A percentile compares a stretch with the other conserved stretches of the same genome.
These are phyloP conservation scores for Annona cherimola DNA, from an alignment of 164 flowering plant genomes.

Conservation along the genomic window DNA sequence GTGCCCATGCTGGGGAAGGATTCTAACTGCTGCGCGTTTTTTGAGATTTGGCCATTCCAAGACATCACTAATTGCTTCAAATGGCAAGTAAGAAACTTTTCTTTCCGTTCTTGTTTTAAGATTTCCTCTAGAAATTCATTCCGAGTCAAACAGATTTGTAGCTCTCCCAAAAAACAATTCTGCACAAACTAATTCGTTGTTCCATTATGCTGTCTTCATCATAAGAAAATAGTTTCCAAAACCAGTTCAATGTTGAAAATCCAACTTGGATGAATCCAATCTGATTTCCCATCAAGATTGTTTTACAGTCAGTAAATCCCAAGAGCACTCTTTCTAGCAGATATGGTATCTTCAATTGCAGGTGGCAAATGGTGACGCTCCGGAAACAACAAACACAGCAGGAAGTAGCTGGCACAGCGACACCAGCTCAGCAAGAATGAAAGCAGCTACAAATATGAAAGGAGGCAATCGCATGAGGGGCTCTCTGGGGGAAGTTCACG, in stretches of 20 bases:
- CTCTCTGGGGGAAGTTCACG: too few species aligned
- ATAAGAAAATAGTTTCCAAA: too few species aligned
- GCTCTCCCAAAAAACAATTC: too few species aligned
- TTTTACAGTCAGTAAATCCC: background rate
- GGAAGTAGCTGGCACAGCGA: background rate
- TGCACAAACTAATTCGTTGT: too few species aligned
- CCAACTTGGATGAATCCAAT: too few species aligned
- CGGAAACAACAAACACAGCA: background rate
- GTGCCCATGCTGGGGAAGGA: background rate
- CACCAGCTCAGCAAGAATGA: background rate
- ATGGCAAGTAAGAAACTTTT: background rate
- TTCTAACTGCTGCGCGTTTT: background rate
- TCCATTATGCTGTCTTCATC: too few species aligned
- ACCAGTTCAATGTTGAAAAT: too few species aligned
- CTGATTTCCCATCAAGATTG: too few species aligned
- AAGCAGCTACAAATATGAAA: background rate
- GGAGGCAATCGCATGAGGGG: background rate
- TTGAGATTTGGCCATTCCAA: conserved; percentile 1
- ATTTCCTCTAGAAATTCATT: too few species aligned
- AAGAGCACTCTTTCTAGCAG: background rate
- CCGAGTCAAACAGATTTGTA: too few species aligned
- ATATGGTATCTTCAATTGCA: background rate
- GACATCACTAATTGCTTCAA: conserved; percentile 4
- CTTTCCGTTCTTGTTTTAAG: background rate
- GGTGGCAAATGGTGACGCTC: background rate